A percentile compares a stretch with the other conserved stretches of the same genome.
Conservation (phyloP, 352 stramenopile genomes). For the Phytophthora pinifolia region DNA sequence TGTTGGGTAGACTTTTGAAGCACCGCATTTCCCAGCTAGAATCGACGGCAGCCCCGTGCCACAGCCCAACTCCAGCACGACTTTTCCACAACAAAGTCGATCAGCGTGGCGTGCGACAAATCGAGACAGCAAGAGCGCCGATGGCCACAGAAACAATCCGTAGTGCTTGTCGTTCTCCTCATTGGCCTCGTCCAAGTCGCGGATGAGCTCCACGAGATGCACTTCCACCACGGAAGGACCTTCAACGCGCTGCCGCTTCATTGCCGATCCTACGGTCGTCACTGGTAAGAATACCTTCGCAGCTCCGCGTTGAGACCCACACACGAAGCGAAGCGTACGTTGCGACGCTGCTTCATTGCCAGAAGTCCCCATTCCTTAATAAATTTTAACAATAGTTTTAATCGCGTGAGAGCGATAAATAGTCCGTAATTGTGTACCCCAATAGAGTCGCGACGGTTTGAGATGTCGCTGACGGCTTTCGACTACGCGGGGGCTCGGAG, state of each 20-base stretch:
- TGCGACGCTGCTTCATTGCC: background rate
- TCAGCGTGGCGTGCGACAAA: slow-evolving; percentile 42
- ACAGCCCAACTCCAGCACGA: slow-evolving; percentile 65
- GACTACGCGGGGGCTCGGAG: too few relatives aligned
- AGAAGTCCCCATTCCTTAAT: slow-evolving; percentile 12
- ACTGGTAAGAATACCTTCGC: background rate
- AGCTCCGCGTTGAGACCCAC: background rate
- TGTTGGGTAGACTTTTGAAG: slow-evolving; percentile 48
- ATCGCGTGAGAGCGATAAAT: too few relatives aligned
- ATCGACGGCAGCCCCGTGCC: slow-evolving; percentile 70
- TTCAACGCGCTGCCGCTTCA: slow-evolving; percentile 25
- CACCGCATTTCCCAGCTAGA: slow-evolving; percentile 43
- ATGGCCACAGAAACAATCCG: slow-evolving; percentile 70
- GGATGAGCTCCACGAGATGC: slow-evolving; percentile 58
- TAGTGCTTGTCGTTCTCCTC: slow-evolving; percentile 53
- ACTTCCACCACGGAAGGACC: slow-evolving; percentile 30
- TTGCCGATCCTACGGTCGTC: background rate
- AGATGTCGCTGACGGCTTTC: slow-evolving; percentile 22
- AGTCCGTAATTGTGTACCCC: slow-evolving; percentile 16
- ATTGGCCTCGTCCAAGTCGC: slow-evolving; percentile 38
- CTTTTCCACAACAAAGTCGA: slow-evolving; percentile 35
- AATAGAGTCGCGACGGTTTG: too few relatives aligned
- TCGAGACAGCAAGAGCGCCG: slow-evolving; percentile 48
- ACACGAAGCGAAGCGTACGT: background rate
- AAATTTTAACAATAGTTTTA: too few relatives aligned